These are phyloP conservation scores for Boletus rufocinnamomeus DNA, from an alignment of 768 basidiomycete species.

Conservation along the genomic window DNA sequence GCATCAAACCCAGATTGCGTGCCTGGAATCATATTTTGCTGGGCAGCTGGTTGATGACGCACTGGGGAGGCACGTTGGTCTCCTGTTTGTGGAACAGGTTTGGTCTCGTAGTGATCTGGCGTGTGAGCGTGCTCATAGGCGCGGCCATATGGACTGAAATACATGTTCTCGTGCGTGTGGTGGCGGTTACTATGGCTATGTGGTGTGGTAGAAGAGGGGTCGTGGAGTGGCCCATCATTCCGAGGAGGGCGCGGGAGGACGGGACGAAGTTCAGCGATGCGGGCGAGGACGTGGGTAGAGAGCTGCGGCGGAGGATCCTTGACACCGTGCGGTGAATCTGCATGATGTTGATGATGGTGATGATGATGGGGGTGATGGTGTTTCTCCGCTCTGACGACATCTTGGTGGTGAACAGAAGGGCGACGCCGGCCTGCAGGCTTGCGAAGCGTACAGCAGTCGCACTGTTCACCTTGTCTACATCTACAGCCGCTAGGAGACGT, in stretches of 20 bases:
- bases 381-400: slow-evolving; percentile 33
- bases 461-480: slow-evolving; percentile 46
- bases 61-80: slow-evolving; percentile 26
- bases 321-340: slow-evolving; percentile 16
- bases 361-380: slow-evolving; percentile 6
- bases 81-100: slow-evolving; percentile 9
- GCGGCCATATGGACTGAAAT: slow-evolving; percentile 68
- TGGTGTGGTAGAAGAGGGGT: slow-evolving; percentile 47
- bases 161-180: slow-evolving; percentile 50
- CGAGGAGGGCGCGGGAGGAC: slow-evolving; percentile 64
- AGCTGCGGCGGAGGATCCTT: slow-evolving; percentile 27
- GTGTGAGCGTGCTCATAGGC: slow-evolving; percentile 57
- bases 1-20: slow-evolving; percentile 28
- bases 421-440: slow-evolving; percentile 42
- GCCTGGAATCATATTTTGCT: slow-evolving; percentile 32
- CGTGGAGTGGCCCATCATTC: slow-evolving; percentile 44
- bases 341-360: slow-evolving; percentile 18
- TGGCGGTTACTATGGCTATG: slow-evolving; percentile 46
- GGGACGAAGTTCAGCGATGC: slow-evolving; percentile 66
- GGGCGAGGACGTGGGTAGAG: slow-evolving; percentile 55
- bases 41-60: slow-evolving; percentile 25
- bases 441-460: slow-evolving; percentile 60
- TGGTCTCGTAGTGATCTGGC: slow-evolving; percentile 35
- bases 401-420: slow-evolving; percentile 31
- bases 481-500: slow-evolving; percentile 49